Conservation (phyloP, 2,329 filamentous ascomycete genomes). For the Drechslerella stenobrocha region DNA sequence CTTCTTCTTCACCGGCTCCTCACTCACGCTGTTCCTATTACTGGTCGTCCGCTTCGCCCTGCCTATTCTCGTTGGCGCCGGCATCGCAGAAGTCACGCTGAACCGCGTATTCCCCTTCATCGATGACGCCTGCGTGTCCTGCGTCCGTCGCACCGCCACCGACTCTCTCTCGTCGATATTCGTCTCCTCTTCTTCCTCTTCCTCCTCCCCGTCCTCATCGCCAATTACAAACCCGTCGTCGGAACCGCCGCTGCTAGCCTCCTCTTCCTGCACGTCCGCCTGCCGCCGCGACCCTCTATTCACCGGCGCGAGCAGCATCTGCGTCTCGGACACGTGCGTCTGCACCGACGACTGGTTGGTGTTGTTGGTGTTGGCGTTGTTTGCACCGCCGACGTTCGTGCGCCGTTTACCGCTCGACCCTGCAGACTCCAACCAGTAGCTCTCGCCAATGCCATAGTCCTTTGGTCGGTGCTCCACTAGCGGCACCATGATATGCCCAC, state of each 20-base stretch:
- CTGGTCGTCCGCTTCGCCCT: slow-evolving; percentile 33
- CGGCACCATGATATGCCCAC: slow-evolving; percentile 65
- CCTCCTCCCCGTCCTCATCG: slow-evolving; percentile 14
- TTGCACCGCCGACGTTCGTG: slow-evolving; percentile 16
- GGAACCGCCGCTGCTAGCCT: slow-evolving; percentile 15
- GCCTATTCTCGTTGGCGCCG: slow-evolving; percentile 14
- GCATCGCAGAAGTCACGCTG: slow-evolving; percentile 20
- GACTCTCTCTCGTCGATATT: slow-evolving; percentile 39
- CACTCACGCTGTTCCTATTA: slow-evolving; percentile 35
- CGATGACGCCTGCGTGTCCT: slow-evolving; percentile 22
- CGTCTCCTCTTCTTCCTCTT: slow-evolving; percentile 36
- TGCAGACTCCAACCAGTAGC: slow-evolving; percentile 25
- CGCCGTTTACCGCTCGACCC: slow-evolving; percentile 14
- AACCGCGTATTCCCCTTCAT: slow-evolving; percentile 18
- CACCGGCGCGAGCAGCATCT: slow-evolving; percentile 22
- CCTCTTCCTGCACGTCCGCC: neutral
- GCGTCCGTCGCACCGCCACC: slow-evolving; percentile 11
- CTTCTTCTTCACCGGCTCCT: slow-evolving; percentile 49
- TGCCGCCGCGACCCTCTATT: slow-evolving; percentile 6
- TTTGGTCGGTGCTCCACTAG: slow-evolving; percentile 66
- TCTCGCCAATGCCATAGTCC: slow-evolving; percentile 64
- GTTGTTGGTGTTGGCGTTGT: too few species aligned
- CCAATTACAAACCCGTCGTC: neutral
- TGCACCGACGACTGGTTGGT: too few species aligned
- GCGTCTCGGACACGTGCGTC: slow-evolving; percentile 38